Evolutionary conservation across 1,284 basidiomycete genomes (phyloP).

Genomic region (Ganoderma multipileum): DNA sequence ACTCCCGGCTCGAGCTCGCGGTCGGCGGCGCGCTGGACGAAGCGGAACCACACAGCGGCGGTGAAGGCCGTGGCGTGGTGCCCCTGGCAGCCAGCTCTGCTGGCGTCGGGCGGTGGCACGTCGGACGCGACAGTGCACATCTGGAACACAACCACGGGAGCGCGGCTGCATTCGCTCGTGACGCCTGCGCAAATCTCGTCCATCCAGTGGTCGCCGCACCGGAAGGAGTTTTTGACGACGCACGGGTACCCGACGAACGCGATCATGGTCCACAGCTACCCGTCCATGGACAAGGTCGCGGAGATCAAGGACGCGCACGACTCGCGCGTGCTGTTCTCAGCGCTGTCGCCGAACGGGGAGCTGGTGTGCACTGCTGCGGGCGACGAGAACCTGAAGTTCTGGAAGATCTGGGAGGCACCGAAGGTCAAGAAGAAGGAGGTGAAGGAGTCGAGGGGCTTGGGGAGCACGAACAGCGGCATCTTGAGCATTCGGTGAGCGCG

Average conservation of each 20-base stretch:
- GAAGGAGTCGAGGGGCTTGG: conserved; percentile 38
- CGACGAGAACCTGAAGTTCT: conserved; percentile 95
- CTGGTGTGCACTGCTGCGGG: conserved; percentile 90
- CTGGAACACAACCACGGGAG: conserved; percentile 92
- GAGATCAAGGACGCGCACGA: conserved; percentile 95
- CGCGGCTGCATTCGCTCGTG: conserved; percentile 82
- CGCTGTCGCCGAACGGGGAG: conserved; percentile 88
- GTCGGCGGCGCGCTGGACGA: conserved; percentile 86
- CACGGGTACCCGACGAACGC: conserved; percentile 85
- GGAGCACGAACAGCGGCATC: conserved; percentile 39
- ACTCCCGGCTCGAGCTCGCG: conserved; percentile 62
- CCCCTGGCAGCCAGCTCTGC: conserved; percentile 92
- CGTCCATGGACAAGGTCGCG: conserved; percentile 73
- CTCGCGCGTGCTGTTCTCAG: conserved; percentile 84
- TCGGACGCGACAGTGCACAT: conserved; percentile 94
- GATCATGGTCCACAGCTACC: conserved; percentile 58
- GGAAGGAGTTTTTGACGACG: conserved; percentile 91
- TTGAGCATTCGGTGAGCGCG: conserved; percentile 36
- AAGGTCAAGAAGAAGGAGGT: conserved; percentile 62
- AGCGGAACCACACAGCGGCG: conserved; percentile 92
- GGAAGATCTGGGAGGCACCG: conserved; percentile 78
- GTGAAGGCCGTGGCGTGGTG: conserved; percentile 99
- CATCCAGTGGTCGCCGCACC: conserved; percentile 87
- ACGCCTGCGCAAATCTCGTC: conserved; percentile 94
- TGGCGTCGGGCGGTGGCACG: conserved; percentile 95